Percentiles rank a stretch among this genome's conserved stretches.
Evolutionary conservation across 2,329 filamentous ascomycete species (phyloP).

Genomic region (Calonectria montana): DNA sequence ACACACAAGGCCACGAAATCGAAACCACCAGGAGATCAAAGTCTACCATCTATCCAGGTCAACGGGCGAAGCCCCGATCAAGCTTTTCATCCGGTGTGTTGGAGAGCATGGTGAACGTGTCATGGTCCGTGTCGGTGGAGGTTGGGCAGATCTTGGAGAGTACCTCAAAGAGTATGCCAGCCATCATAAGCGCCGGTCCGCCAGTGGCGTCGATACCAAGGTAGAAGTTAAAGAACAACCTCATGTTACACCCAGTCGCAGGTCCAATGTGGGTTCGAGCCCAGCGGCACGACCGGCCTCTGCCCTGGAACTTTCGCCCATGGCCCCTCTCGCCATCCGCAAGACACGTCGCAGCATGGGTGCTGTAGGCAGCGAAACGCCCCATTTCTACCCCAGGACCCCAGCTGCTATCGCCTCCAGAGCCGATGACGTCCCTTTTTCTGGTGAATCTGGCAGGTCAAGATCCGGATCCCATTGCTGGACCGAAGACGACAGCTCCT

Average conservation of each 20-base stretch:
- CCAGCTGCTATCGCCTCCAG: conserved; percentile 50
- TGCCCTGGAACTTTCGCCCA: conserved; percentile 50
- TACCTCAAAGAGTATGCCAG: conserved; percentile 93
- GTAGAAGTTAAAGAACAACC: conserved; percentile 69
- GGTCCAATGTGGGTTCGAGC: conserved; percentile 52
- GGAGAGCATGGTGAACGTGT: conserved; percentile 91
- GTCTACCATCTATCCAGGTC: conserved; percentile 91
- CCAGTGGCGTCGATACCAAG: conserved; percentile 58
- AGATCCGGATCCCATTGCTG: conserved; percentile 67
- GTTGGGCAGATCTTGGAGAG: conserved; percentile 97
- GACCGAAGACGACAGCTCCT: conserved; percentile 68
- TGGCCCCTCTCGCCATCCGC: conserved; percentile 64
- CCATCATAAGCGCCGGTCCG: conserved; percentile 84
- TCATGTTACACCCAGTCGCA: conserved; percentile 41
- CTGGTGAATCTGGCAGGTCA: conserved; percentile 59
- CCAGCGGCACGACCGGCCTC: conserved; percentile 55
- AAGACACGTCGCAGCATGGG: conserved; percentile 64
- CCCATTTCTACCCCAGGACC: conserved; percentile 54
- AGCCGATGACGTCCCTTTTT: conserved; percentile 55
- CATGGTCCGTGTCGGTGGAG: conserved; percentile 97
- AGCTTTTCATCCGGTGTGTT: conserved; percentile 92
- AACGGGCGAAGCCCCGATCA: conserved; percentile 88
- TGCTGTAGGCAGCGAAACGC: conserved; percentile 46
- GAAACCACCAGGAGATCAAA: conserved; percentile 80
- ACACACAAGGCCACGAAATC: conserved; percentile 59